phyloP scores from a whole-genome alignment of 805 yeast genomes.

The Myxozyma kluyveri region DNA sequence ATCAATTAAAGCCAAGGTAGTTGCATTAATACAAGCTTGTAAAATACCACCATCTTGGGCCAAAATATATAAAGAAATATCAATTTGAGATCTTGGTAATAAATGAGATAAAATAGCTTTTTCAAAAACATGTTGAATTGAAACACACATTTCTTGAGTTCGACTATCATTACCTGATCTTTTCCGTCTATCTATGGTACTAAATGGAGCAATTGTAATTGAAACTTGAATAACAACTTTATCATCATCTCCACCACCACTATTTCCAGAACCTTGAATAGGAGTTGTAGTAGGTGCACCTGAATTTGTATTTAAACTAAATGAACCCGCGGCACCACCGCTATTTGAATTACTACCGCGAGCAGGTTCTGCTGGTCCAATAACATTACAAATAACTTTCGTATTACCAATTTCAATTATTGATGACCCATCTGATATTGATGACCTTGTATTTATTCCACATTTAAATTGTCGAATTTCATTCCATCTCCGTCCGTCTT shows the following conservation, averaged over 20 bases:
- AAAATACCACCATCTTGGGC: constrained; percentile 89
- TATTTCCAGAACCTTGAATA: neutral
- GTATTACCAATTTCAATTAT: constrained; percentile 90
- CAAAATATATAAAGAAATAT: constrained; percentile 69
- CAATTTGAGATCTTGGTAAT: constrained; percentile 82
- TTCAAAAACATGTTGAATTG: constrained; percentile 39
- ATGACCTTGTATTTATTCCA: constrained; percentile 80
- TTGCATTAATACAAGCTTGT: constrained; percentile 76
- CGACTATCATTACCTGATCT: constrained; percentile 58
- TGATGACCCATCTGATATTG: constrained; percentile 85
- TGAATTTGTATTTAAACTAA: neutral
- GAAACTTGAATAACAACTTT: constrained; percentile 61
- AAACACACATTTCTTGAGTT: constrained; percentile 39
- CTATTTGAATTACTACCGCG: constrained; percentile 39
- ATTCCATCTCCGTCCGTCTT: constrained; percentile 92
- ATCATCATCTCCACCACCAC: constrained; percentile 39
- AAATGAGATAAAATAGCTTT: constrained; percentile 68
- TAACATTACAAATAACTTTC: constrained; percentile 76
- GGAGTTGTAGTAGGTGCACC: neutral
- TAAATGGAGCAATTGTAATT: constrained; percentile 75
- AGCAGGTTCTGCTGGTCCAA: constrained; percentile 86
- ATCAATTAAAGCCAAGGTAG: constrained; percentile 85
- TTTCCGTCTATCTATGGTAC: constrained; percentile 71
- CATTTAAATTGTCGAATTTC: constrained; percentile 82
- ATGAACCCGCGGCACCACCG: neutral